Evolutionary conservation across 164 flowering plant species (phyloP).

Genomic region (Tinospora cordifolia): DNA sequence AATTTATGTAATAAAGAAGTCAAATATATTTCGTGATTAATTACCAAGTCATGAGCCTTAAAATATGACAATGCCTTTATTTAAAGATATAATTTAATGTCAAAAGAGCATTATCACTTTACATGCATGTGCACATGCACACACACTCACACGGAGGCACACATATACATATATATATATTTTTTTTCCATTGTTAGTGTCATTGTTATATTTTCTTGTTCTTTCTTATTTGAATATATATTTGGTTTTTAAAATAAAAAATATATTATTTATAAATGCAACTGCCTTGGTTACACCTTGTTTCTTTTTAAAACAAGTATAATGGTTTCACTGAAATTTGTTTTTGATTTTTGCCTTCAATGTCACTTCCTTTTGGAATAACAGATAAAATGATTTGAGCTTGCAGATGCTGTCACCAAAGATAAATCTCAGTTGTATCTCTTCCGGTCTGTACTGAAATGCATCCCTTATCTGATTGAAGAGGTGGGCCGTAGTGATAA

Average conservation of each 20-base stretch:
- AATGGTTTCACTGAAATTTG: not conserved
- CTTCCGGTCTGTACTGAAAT: conserved; percentile 88
- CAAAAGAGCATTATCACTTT: no score
- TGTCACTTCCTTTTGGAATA: not conserved
- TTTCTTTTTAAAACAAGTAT: not conserved
- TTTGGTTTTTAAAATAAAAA: not conserved
- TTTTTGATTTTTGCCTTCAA: not conserved
- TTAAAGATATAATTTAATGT: no score
- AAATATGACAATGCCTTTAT: no score
- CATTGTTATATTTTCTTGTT: not conserved
- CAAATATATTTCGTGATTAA: no score
- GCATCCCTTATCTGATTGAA: conserved; percentile 92
- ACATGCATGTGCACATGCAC: no score
- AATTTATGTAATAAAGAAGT: no score
- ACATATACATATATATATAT: no score
- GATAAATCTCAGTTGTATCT: conserved; percentile 95
- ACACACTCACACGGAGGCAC: no score
- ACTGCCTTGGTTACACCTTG: not conserved
- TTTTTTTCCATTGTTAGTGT: not conserved
- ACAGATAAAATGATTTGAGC: conserved; percentile 4
- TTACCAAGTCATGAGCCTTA: no score
- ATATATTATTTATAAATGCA: not conserved
- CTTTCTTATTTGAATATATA: not conserved
- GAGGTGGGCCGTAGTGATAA: conserved; percentile 95
- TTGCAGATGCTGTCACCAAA: conserved; percentile 80